Evolutionary conservation across 495 filamentous ascomycete species (phyloP), one percentile per base, ranked within the genome.

Genomic region (Aspergillus saccharolyticus): DNA sequence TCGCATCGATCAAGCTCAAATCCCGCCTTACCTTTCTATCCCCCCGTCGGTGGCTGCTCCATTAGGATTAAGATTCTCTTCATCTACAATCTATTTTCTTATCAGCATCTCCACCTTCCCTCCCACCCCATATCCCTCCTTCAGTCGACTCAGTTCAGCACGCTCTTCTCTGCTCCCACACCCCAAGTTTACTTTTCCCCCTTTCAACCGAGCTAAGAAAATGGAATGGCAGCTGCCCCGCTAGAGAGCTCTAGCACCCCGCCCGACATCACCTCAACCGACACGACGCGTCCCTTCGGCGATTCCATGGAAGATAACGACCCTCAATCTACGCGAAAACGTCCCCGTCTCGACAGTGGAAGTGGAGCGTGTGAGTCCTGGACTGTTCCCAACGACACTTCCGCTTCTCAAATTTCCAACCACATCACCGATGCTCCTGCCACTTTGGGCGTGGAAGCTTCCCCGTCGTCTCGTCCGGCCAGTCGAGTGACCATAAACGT

Each of bases 291-390:
- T 68, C 53, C 59, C 39, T 54, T 64, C 56, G 58, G 71, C 63
- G 77, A 79, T 69, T 73, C 73, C 63, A 80, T 83, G 76, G 83
- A 85, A 72, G 80, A 84, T 66, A 65, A 68, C 47, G 73, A 82
- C 61, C 70, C 77, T 53, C 76, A 80, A 52, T 70, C 72, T 51
- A 82, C 78, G 58, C 78, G 82, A 65, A 86, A 86, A 72, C 81
- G 83, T 59, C 83, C 81, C 49, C 82, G 83, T 64, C 77, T 86
- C 54, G 82, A 86, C 68, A 81, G 75, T 68, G 80, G 80, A 60
- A 74, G 71, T 60, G 69, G 70, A 56, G 66, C 71, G 42, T 71
- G 70, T 52, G 72, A 75, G 68, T 67, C 69, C 16, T 74, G 79
- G 70, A 79, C 77, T 6, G 64, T 69, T n/a, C 42, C 55, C 18